Evolutionary conservation across 2,329 filamentous ascomycete species (phyloP), one percentile per base, ranked within the genome.

Genomic region (Dothideomycetes sp.): DNA sequence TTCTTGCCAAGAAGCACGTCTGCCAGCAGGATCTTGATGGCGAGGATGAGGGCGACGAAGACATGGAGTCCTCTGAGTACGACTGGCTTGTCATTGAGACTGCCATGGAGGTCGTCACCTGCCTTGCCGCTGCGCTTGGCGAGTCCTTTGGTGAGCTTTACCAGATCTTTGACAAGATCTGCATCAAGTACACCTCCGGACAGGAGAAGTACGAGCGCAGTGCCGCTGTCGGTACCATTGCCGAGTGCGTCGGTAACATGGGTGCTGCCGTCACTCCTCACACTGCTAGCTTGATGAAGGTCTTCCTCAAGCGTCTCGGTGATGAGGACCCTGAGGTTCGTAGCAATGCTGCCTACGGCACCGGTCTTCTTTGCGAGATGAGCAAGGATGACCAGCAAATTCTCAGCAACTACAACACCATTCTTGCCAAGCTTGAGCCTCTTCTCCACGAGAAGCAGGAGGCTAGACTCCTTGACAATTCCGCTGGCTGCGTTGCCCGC

Each of bases 11-110:
- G 63, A 80, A 84, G 46, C 91, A 98, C 65, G 80, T 84, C 41
- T 95, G 86, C 69, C 91, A 98, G 65, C 77, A 89, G 55, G 89
- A 95, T 56, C 76, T 93, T 16, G 84, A 82, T 34, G 81, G 84
- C 44, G 82, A 84, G 41, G 87, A 89, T 51, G 76, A 81, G 41
- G 69, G 79, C 8, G 77, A 83, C 41, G 68, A 68, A 39, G 59
- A 70, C 10, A 69, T 77, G 36, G 89, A 87, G 58, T 83, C 82
- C 19, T 94, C 89, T 2, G 91, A 98, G 66, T 94, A 94, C 55
- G 91, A 96, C 68, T 96, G 91, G 91, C 76, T 95, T 14, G 81
- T 94, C 37, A 82, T 96, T 40, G 91, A 98, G 66, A 94, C 87
- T 8, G 88, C 86, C 27, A 75, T 96, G 40, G 91, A 96, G 49